These are phyloP conservation scores for Phlebiopsis flavidoalba DNA, from an alignment of 768 basidiomycete species.

Conservation along the genomic window DNA sequence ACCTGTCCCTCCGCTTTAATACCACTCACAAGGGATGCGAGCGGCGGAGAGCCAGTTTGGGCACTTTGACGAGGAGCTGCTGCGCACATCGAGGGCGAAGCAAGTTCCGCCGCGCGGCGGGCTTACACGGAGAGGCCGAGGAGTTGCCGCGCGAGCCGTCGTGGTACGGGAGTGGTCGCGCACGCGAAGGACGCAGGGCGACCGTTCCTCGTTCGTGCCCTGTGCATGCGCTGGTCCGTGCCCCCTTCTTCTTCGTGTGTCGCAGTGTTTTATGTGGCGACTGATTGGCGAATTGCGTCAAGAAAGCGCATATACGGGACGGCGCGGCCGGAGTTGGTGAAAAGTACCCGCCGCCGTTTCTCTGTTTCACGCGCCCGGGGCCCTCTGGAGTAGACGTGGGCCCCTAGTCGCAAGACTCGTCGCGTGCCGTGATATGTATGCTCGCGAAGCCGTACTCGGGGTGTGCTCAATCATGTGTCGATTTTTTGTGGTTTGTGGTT, in stretches of 20 bases:
- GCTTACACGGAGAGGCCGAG: conserved; percentile 26
- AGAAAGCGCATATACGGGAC: no score
- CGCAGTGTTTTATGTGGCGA: not conserved
- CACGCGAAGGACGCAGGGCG: conserved; percentile 30
- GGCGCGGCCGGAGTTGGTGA: no score
- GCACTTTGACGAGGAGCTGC: conserved; percentile 35
- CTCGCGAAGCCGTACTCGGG: conserved; percentile 31
- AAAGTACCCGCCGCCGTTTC: no score
- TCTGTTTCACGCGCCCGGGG: no score
- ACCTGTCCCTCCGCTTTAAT: not conserved
- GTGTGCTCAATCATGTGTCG: no score
- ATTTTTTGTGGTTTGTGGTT: no score
- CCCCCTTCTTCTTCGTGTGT: no score
- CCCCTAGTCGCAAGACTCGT: conserved; percentile 32
- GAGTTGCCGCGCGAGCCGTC: conserved; percentile 24
- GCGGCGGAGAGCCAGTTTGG: no score
- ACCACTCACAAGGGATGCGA: not conserved
- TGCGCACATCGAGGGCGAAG: conserved; percentile 27
- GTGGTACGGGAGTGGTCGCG: conserved; percentile 22
- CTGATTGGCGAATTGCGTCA: conserved; percentile 21
- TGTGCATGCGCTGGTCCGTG: conserved; percentile 33
- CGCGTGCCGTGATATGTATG: conserved; percentile 33
- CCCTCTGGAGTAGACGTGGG: no score
- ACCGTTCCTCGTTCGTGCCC: conserved; percentile 27
- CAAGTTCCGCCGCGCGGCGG: conserved; percentile 25